Evolutionary conservation across 305 asterid species (phyloP), one percentile per base, ranked within the genome.

Genomic region (Plantago coronopus): DNA sequence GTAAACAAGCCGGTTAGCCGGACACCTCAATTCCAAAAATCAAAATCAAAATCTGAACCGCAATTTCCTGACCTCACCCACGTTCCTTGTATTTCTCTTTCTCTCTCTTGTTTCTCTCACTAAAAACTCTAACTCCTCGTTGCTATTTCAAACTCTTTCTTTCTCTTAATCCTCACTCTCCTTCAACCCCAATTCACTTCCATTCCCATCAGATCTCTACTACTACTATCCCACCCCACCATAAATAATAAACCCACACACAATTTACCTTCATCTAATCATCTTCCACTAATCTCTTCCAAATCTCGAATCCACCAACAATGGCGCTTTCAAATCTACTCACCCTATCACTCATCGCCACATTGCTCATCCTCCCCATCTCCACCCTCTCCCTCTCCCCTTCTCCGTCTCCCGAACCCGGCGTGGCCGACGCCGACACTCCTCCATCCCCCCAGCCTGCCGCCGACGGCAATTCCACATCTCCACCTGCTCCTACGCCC

Each of bases 331-430:
- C 20, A 17, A 1, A 27, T 47, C 63, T 69, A 10, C 18, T 64
- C 20, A 47, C 71, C 9, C 45, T 68, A 13, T 1, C 31, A 34
- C 49, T 81, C 45, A 18, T 72, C 68, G 18, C 51, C 56, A 25
- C 61, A 49, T 49, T 65, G 62, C 21, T 64, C 56, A 44, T 75
- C 56, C 40, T 57, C 66, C 56, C 74, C 13, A 71, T 19, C 23
- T 64, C 69, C 13, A 29, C 71, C 3, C 59, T 64, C 73, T 61
- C 80, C 12, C 64, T 7, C 53, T 55, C 75, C 16, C 78, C 89
- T 11, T 69, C 83, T 2, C 75, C 81, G 14, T 65, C 83, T 20
- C 78, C 84, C 9, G 61, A 42, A 15, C 45, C 61, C 67, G 13
- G 62, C 74, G 19, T 60, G 14, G 34, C 37, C 57, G 57, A 18